Conservation (phyloP, 169 alveolate species). For the Eimeria necatrix region DNA sequence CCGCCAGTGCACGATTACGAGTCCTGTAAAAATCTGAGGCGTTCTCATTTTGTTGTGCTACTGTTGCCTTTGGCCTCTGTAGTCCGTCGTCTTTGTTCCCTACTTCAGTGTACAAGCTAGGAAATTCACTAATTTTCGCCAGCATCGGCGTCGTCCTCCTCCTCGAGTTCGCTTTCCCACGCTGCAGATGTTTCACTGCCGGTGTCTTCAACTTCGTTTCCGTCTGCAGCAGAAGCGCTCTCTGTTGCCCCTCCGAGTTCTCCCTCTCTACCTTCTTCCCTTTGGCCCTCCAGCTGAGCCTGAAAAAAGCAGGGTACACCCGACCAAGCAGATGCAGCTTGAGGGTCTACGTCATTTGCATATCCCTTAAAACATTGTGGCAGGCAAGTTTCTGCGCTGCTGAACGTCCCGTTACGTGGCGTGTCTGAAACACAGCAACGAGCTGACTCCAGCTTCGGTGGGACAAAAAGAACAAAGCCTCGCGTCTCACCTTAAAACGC, state of each 20-base stretch:
- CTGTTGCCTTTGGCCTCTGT: no score
- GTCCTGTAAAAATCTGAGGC: not conserved
- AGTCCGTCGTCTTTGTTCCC: no score
- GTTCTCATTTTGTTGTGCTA: no score
- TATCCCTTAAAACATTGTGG: no score
- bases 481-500: conserved; percentile 66
- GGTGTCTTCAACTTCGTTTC: not conserved
- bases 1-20: no score
- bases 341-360: no score
- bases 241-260: not conserved
- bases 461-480: not conserved
- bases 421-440: no score
- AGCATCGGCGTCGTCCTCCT: conserved; percentile 10
- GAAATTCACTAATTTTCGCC: not conserved
- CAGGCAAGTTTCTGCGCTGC: no score
- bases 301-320: not conserved
- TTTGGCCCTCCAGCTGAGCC: conserved; percentile 41
- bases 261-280: conserved; percentile 21
- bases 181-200: conserved; percentile 21
- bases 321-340: no score
- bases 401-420: no score
- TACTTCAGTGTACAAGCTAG: no score
- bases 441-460: not conserved
- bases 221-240: conserved; percentile 40
- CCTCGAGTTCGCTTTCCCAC: conserved; percentile 43